These are phyloP conservation scores for Trichosporon faecale DNA, from an alignment of 1,284 basidiomycete species.

Conservation along the genomic window DNA sequence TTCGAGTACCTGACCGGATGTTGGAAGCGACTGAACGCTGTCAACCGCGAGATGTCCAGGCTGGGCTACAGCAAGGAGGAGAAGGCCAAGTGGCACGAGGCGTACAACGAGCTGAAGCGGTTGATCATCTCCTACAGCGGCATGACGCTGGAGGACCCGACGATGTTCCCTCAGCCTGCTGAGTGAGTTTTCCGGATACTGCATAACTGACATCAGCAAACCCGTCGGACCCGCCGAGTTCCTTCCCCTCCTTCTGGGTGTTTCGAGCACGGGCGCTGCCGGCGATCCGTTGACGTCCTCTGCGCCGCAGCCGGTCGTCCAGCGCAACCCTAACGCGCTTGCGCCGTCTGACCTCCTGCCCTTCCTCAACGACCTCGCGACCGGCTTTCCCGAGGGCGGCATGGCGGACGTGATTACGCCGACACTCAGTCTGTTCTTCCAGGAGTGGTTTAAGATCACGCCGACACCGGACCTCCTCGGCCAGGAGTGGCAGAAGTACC, in stretches of 20 bases:
- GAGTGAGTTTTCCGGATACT: conserved; percentile 56
- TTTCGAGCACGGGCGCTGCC: conserved; percentile 56
- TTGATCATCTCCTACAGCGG: conserved; percentile 88
- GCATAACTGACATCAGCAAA: conserved; percentile 55
- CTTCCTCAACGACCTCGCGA: conserved; percentile 55
- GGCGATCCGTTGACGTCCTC: conserved; percentile 57
- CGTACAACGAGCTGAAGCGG: conserved; percentile 70
- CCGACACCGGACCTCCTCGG: conserved; percentile 50
- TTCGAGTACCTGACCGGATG: conserved; percentile 88
- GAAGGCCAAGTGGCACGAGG: conserved; percentile 60
- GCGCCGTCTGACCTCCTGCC: conserved; percentile 49
- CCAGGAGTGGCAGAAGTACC: conserved; percentile 73
- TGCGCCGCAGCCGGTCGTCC: neutral
- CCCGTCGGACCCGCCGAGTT: conserved; percentile 72
- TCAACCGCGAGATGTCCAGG: conserved; percentile 60
- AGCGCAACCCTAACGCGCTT: conserved; percentile 30
- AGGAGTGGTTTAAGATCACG: conserved; percentile 49
- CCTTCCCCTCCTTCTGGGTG: conserved; percentile 66
- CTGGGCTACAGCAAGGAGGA: conserved; percentile 66
- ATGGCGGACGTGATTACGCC: conserved; percentile 55
- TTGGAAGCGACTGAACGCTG: conserved; percentile 76
- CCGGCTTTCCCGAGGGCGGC: conserved; percentile 49
- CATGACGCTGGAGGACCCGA: conserved; percentile 80
- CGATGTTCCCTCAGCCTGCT: conserved; percentile 84
- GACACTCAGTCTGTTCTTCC: conserved; percentile 50